Percentiles rank a stretch among this genome's conserved stretches.
phyloP scores from a whole-genome alignment of 768 basidiomycete genomes.

The Strobilomyces confusus region DNA sequence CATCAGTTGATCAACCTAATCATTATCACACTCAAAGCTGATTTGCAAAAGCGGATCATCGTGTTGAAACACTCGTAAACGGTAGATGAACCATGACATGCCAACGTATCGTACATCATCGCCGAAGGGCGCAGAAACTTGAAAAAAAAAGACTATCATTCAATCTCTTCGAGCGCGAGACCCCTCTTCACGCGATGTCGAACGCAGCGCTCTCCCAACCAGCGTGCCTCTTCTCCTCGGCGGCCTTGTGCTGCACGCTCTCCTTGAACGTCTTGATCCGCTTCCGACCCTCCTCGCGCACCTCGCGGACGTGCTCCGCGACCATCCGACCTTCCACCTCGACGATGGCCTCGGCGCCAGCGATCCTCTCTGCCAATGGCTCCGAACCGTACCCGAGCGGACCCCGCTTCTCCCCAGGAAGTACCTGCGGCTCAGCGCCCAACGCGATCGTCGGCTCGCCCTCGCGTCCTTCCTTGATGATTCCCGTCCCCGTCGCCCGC shows the following conservation, averaged over 20 bases:
- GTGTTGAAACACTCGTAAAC: too few relatives aligned
- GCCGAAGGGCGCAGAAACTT: too few relatives aligned
- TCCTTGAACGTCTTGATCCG: conserved; percentile 41
- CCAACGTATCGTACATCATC: too few relatives aligned
- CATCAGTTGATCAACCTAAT: too few relatives aligned
- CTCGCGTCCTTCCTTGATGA: conserved; percentile 48
- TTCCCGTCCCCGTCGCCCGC: conserved; percentile 59
- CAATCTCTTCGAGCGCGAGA: too few relatives aligned
- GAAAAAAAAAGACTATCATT: too few relatives aligned
- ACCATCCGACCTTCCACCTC: conserved; percentile 13
- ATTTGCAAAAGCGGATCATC: too few relatives aligned
- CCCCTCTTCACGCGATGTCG: conserved; percentile 17
- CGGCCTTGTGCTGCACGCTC: conserved; percentile 40
- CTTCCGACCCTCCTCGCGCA: conserved; percentile 31
- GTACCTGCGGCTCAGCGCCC: conserved; percentile 72
- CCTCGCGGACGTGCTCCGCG: conserved; percentile 33
- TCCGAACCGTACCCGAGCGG: conserved; percentile 55
- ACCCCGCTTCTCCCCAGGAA: conserved; percentile 63
- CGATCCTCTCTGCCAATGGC: conserved; percentile 18
- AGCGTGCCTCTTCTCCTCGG: conserved; percentile 31
- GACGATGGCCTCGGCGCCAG: not conserved
- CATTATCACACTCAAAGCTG: too few relatives aligned
- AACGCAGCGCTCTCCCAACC: conserved; percentile 54
- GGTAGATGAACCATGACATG: too few relatives aligned
- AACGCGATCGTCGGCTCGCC: conserved; percentile 48